These are phyloP conservation scores for Arachis hypogaea DNA, from an alignment of 306 rosid species.

Conservation along the genomic window DNA sequence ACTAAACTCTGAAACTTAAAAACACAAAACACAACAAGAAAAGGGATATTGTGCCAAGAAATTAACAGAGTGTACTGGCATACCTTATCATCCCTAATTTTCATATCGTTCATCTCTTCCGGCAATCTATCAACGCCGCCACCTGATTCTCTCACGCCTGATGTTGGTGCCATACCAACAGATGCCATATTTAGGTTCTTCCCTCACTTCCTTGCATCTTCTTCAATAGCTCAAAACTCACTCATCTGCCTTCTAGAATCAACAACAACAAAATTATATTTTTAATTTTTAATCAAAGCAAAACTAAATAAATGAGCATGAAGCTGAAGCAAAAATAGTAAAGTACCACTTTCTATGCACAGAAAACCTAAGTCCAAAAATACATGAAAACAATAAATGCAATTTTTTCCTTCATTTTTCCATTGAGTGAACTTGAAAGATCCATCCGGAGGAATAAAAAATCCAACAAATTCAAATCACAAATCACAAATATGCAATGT, in stretches of 20 bases:
- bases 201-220: slow-evolving; percentile 32
- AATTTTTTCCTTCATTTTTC: not conserved
- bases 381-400: slow-evolving; percentile 8
- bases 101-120: slow-evolving; percentile 93
- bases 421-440: slow-evolving; percentile 27
- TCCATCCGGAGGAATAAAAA: slow-evolving; percentile 33
- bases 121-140: slow-evolving; percentile 81
- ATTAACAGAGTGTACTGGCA: slow-evolving; percentile 5
- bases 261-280: slow-evolving; percentile 18
- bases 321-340: slow-evolving; percentile 20
- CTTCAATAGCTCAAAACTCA: slow-evolving; percentile 36
- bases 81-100: slow-evolving; percentile 83
- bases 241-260: slow-evolving; percentile 54
- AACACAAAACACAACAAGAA: not conserved
- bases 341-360: slow-evolving; percentile 10
- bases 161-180: slow-evolving; percentile 68
- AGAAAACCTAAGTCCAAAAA: slow-evolving; percentile 1
- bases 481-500: not conserved
- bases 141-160: slow-evolving; percentile 60
- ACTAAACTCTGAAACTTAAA: slow-evolving; percentile 1
- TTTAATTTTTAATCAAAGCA: not conserved
- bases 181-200: slow-evolving; percentile 55
- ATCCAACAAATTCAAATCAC: not conserved
- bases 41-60: not conserved
- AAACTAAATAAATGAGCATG: not conserved